Percentiles rank a stretch among this genome's conserved stretches.
Conservation (phyloP, 257 asterid species). For the Petunia axillaris region DNA sequence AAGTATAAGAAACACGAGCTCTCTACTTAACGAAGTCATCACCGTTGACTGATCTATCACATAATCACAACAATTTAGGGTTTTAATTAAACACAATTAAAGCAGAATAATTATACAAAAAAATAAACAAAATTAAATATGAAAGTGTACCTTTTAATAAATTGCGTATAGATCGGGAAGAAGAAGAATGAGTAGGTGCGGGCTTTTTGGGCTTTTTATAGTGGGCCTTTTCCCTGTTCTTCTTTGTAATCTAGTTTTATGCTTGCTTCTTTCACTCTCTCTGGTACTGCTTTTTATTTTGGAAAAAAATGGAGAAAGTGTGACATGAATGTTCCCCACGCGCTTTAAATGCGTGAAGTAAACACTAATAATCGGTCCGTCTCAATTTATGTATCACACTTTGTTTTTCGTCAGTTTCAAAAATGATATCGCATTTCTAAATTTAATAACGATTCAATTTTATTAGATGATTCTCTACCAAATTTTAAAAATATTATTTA, state of each 20-base stretch:
- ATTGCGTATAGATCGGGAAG: not conserved
- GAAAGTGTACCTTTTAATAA: not conserved
- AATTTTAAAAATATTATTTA: too few relatives aligned
- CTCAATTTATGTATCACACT: too few relatives aligned
- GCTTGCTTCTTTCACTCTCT: slow-evolving; percentile 23
- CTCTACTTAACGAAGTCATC: slow-evolving; percentile 58
- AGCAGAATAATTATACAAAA: not conserved
- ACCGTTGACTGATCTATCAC: slow-evolving; percentile 26
- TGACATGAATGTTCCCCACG: slow-evolving; percentile 4
- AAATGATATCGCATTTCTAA: too few relatives aligned
- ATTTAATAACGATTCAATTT: too few relatives aligned
- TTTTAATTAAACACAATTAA: not conserved
- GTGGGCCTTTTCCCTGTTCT: slow-evolving; percentile 21
- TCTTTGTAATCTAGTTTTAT: slow-evolving; percentile 1
- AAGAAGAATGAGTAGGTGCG: not conserved
- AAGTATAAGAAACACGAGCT: slow-evolving; percentile 57
- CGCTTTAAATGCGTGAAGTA: not conserved
- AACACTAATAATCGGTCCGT: not conserved
- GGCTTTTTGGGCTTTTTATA: not conserved
- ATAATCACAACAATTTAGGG: slow-evolving; percentile 30
- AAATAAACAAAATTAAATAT: not conserved
- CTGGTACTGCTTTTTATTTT: not conserved
- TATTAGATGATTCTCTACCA: too few relatives aligned
- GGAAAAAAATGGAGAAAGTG: not conserved
- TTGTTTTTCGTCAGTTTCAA: too few relatives aligned